Evolutionary conservation across 208 protist species (phyloP).

Genomic region (Acanthamoeba castellanii): DNA sequence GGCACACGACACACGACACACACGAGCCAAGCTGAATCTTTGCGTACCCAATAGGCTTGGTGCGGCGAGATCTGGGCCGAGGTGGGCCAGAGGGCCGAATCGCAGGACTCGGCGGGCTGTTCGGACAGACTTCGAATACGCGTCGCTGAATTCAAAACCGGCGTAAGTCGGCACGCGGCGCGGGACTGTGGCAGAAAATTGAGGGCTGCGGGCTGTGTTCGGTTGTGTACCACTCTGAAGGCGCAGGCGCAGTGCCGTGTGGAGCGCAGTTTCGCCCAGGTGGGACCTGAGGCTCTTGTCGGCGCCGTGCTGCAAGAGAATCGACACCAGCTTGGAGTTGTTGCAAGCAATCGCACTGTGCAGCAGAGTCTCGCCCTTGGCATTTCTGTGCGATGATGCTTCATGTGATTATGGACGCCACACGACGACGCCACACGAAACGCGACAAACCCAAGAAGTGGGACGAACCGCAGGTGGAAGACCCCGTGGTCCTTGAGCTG

Average conservation of each 20-base stretch:
- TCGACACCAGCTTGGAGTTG: neutral
- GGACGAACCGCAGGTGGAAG: too few species aligned
- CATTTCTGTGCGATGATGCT: neutral
- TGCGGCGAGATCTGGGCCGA: too few species aligned
- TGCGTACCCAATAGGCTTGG: too few species aligned
- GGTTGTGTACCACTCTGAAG: neutral
- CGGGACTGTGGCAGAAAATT: too few species aligned
- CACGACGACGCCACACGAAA: neutral
- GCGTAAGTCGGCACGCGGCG: too few species aligned
- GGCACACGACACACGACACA: too few species aligned
- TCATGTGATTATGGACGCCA: neutral
- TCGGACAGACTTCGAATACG: too few species aligned
- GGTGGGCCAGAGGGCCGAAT: too few species aligned
- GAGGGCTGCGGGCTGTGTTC: neutral
- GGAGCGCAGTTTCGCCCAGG: neutral
- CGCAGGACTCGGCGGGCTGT: too few species aligned
- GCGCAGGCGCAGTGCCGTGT: neutral
- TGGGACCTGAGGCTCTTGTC: neutral
- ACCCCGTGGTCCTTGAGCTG: too few species aligned
- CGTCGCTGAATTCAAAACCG: neutral
- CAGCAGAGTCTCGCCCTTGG: conserved; percentile 14
- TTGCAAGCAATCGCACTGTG: neutral
- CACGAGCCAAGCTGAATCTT: too few species aligned
- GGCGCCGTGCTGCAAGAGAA: neutral
- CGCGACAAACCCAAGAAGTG: neutral